Evolutionary conservation across 2,329 filamentous ascomycete genomes (phyloP).

Genomic region (Calonectria pauciramosa): DNA sequence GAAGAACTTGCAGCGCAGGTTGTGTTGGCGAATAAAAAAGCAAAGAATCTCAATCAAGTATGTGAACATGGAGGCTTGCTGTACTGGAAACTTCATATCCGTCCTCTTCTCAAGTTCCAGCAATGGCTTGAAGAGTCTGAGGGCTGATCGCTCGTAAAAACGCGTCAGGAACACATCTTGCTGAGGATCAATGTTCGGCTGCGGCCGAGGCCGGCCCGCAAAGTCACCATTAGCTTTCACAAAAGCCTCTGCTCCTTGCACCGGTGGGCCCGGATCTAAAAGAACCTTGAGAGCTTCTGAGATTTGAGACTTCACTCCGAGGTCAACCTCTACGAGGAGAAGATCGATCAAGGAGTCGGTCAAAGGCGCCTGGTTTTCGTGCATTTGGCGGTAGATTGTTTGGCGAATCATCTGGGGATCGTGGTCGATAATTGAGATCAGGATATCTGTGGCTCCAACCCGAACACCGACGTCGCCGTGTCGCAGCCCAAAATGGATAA

Average conservation of each 20-base stretch:
- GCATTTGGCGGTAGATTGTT: slow-evolving; percentile 92
- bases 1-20: slow-evolving; percentile 88
- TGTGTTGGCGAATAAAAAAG: slow-evolving; percentile 93
- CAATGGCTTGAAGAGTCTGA: slow-evolving; percentile 88
- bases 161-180: slow-evolving; percentile 88
- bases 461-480: slow-evolving; percentile 87
- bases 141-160: slow-evolving; percentile 91
- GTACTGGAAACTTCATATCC: slow-evolving; percentile 80
- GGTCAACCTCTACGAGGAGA: slow-evolving; percentile 88
- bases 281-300: slow-evolving; percentile 96
- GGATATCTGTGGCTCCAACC: slow-evolving; percentile 92
- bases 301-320: slow-evolving; percentile 95
- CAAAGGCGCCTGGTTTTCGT: slow-evolving; percentile 86
- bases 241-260: slow-evolving; percentile 66
- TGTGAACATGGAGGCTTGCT: slow-evolving; percentile 90
- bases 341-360: slow-evolving; percentile 95
- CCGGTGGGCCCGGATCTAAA: slow-evolving; percentile 76
- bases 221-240: slow-evolving; percentile 78
- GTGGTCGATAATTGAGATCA: slow-evolving; percentile 95
- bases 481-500: slow-evolving; percentile 92
- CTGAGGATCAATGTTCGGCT: slow-evolving; percentile 72
- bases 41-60: slow-evolving; percentile 94
- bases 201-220: slow-evolving; percentile 71
- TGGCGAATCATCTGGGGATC: slow-evolving; percentile 94
- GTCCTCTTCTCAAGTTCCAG: slow-evolving; percentile 80